Conservation (phyloP, 495 filamentous ascomycete genomes). For the Aspergillus homomorphus region DNA sequence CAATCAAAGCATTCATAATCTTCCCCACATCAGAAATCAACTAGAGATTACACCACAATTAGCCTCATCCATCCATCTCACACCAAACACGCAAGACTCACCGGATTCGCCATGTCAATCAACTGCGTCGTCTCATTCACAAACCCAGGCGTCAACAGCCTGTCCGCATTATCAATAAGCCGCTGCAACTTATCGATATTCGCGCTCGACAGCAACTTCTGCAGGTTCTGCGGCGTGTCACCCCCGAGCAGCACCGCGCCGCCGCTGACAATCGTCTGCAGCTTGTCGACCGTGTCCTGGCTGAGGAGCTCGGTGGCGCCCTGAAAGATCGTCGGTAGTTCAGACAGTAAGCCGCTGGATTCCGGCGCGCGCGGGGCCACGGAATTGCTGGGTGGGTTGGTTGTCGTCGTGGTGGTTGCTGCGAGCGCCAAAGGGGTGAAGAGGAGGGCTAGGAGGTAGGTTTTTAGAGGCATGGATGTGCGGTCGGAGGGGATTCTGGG, state of each 20-base stretch:
- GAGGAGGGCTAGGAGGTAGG: neutral
- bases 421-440: slow-evolving; percentile 33
- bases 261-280: slow-evolving; percentile 38
- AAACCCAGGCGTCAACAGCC: slow-evolving; percentile 31
- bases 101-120: slow-evolving; percentile 51
- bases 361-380: slow-evolving; percentile 25
- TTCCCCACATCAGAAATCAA: neutral
- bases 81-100: too few species aligned
- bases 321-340: slow-evolving; percentile 24
- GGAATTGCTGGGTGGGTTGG: slow-evolving; percentile 23
- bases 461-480: neutral
- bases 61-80: neutral
- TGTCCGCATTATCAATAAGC: slow-evolving; percentile 34
- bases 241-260: slow-evolving; percentile 27
- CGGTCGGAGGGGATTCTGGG: neutral
- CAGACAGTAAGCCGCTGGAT: slow-evolving; percentile 23
- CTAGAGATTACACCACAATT: neutral
- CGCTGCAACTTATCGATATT: slow-evolving; percentile 33
- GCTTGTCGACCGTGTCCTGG: slow-evolving; percentile 38
- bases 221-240: slow-evolving; percentile 22
- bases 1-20: neutral
- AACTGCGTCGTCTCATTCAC: slow-evolving; percentile 47
- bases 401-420: slow-evolving; percentile 13
- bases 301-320: slow-evolving; percentile 34
- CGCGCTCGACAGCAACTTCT: slow-evolving; percentile 26